Evolutionary conservation across 768 basidiomycete genomes (phyloP).

Genomic region (Russula lepida): DNA sequence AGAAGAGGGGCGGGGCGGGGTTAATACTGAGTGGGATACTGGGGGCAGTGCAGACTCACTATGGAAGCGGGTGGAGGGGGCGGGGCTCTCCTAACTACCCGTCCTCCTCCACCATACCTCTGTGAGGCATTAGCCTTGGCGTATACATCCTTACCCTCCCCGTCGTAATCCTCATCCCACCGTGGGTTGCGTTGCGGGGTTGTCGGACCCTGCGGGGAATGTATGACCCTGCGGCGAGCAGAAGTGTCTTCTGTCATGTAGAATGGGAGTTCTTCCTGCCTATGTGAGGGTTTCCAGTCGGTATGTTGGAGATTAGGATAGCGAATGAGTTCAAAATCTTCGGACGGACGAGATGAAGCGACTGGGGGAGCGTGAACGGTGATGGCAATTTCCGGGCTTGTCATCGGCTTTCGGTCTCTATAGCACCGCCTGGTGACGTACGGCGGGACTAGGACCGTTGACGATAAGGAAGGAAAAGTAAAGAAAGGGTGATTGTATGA

Average conservation of each 20-base stretch:
- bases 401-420: constrained; percentile 37
- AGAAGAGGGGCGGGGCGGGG: neutral
- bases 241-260: constrained; percentile 46
- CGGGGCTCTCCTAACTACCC: constrained; percentile 40
- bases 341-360: constrained; percentile 42
- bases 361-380: constrained; percentile 56
- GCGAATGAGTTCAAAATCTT: constrained; percentile 64
- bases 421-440: neutral
- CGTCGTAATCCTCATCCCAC: constrained; percentile 34
- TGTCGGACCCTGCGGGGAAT: constrained; percentile 26
- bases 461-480: neutral
- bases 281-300: constrained; percentile 23
- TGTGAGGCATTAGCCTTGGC: constrained; percentile 33
- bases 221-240: constrained; percentile 36
- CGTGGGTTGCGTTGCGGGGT: constrained; percentile 24
- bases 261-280: constrained; percentile 40
- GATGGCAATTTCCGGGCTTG: constrained; percentile 57
- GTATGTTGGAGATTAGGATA: constrained; percentile 40
- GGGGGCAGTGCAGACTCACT: constrained; percentile 18
- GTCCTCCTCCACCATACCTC: constrained; percentile 42
- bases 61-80: constrained; percentile 55
- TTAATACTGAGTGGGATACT: neutral
- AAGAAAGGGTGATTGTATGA: neutral
- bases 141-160: constrained; percentile 63
- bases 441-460: neutral